Evolutionary conservation across 2,329 filamentous ascomycete genomes (phyloP), one percentile per base, ranked within the genome.

Genomic region (Cordyceps cicadae): DNA sequence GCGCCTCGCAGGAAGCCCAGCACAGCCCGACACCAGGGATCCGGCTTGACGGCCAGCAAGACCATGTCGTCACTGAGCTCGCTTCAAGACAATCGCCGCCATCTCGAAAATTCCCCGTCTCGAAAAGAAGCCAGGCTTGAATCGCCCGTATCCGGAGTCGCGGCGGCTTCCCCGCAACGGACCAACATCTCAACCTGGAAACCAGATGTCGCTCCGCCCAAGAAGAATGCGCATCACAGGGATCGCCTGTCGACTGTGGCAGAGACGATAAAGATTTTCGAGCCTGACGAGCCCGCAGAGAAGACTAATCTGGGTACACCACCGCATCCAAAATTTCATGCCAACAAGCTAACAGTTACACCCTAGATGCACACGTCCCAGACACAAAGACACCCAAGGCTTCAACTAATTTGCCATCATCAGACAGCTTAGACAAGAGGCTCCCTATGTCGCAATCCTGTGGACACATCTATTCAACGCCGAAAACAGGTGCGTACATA

Each of bases 191-290:
- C 51, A 3, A 1, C 39, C 29, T 34, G 5, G 11, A 60, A 54
- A 29, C 26, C 43, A 32, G 41, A 32, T 4, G 29, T 21, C 21
- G 43, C 50, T 17, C 39, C 5, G 19, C 37, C 57, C 12, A 54
- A 32, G 5, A 39, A 39, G 5, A 39, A 39, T 17, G 11, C 50
- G 12, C 39, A 9, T n/a, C 19, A 21, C n/a, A 54, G 29, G 19
- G 51, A 41, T 17, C 34, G 19, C 7, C 8, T 48, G 6, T 34
- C 58, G 14, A 54, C 64, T 14, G 67, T 70, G n/a, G 67, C 67
- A 15, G 67, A 69, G 53, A 64, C 63, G 49, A 62, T 64, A 48
- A 66, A 53, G 24, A 41, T 69, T 11, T 69, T 70, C 49, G 68
- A 70, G 50, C 32, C 43, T n/a, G 39, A 19, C 11, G 9, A 3